Evolutionary conservation across 169 alveolate genomes (phyloP).

Genomic region (Cytauxzoon felis): DNA sequence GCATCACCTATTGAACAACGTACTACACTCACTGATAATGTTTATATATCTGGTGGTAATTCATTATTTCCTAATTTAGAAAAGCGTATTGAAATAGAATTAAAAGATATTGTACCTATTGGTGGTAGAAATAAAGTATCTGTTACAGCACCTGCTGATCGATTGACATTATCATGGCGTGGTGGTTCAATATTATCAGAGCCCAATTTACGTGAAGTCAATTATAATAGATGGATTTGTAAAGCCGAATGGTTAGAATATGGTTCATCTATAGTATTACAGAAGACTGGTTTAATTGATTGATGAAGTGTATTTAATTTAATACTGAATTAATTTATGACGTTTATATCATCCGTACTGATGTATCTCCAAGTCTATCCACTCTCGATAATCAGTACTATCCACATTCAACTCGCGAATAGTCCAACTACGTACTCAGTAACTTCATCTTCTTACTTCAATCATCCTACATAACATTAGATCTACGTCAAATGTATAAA

Average conservation of each 20-base stretch:
- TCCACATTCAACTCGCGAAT: background rate
- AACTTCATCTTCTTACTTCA: too few relatives aligned
- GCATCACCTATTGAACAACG: constrained; percentile 62
- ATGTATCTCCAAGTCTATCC: too few relatives aligned
- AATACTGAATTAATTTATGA: too few relatives aligned
- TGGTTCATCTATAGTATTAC: constrained; percentile 23
- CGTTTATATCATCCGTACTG: too few relatives aligned
- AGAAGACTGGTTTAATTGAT: constrained; percentile 7
- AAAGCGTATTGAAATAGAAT: constrained; percentile 65
- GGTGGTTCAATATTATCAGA: constrained; percentile 52
- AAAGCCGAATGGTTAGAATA: constrained; percentile 40
- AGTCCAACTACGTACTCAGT: too few relatives aligned
- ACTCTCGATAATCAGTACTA: background rate
- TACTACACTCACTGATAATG: constrained; percentile 56
- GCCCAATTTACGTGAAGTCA: constrained; percentile 27
- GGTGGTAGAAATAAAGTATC: constrained; percentile 64
- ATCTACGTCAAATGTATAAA: background rate
- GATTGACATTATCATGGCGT: constrained; percentile 46
- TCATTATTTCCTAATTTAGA: constrained; percentile 63
- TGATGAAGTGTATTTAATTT: too few relatives aligned
- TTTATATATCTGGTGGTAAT: constrained; percentile 68
- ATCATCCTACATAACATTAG: too few relatives aligned
- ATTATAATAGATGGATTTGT: constrained; percentile 40
- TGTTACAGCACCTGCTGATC: constrained; percentile 50
- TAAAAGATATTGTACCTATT: constrained; percentile 68